Evolutionary conservation across 2,329 filamentous ascomycete species (phyloP), one percentile per base, ranked within the genome.

Genomic region (Lachnellula hyalina): DNA sequence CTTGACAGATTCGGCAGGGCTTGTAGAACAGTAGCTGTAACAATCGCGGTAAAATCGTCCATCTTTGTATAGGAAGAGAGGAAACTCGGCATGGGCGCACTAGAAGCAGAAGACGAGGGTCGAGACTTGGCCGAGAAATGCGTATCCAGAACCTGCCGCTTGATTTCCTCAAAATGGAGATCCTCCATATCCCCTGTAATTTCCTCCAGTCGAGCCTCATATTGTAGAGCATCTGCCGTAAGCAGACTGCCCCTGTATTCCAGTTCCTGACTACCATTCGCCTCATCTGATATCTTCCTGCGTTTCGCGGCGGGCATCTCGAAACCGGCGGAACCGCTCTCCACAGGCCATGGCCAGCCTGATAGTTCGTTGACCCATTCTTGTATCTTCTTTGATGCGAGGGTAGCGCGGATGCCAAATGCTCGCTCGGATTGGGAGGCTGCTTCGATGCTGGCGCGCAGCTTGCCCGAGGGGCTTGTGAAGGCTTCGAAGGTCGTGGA

Each of bases 21-120:
- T 67, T 94, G 89, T n/a, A 99, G 74, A 17, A 96, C 88, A 35
- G 93, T 96, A 28, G 92, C 89, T 1, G 94, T 96, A 54, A 97
- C 82, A 47, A 97, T 80, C 23, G 93, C 90, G 8, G 90, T 92
- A 65, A 96, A 84, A 70, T 97, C 94, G 64, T 94, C 91, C 77
- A 97, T 83, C 57, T 81, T 85, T 59, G 81, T 82, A 70, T 89
- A 89, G 42, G 76, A 74, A 73, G 72, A 69, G 66, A 74, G 63
- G 63, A 74, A 63, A 41, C 67, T 75, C 67, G 68, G 71, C 64
- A 70, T 61, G 11, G 73, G 70, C 17, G 67, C 67, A 47, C 70
- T 75, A 1, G 82, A 75, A 65, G 74, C 65, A 59, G 77, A 70
- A 47, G 77, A 74, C 11, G 77, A 77, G 11, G 75, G 76, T 42